Conservation (phyloP, 2,329 filamentous ascomycete genomes). For the Pseudocercospora eumusae region DNA sequence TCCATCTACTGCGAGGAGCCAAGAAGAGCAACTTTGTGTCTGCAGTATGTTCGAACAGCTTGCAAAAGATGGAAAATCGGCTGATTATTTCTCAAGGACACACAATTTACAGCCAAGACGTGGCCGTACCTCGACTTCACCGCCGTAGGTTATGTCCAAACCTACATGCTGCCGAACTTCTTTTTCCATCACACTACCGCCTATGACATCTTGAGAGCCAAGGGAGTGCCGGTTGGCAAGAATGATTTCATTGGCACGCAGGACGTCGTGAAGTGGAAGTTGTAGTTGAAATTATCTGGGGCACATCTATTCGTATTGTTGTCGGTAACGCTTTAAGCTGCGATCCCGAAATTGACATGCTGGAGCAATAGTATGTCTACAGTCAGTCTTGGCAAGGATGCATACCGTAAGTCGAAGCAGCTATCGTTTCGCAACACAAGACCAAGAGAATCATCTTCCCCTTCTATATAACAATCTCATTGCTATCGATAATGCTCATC, state of each 20-base stretch:
- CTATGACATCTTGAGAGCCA: not conserved
- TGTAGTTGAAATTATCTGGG: not conserved
- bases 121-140: not conserved
- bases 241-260: conserved; percentile 1
- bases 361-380: not conserved
- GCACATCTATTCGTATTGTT: not conserved
- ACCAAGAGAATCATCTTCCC: not conserved
- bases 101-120: not conserved
- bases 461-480: not conserved
- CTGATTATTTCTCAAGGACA: not conserved
- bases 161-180: not conserved
- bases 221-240: not conserved
- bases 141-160: not conserved
- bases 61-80: not conserved
- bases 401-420: not conserved
- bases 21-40: not conserved
- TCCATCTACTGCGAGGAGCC: not conserved
- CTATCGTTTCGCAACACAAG: not conserved
- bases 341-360: not conserved
- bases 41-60: not conserved
- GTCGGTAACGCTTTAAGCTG: not conserved
- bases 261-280: conserved; percentile 12
- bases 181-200: not conserved
- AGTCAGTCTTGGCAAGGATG: not conserved
- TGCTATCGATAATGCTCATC: not conserved